Conservation (phyloP, 495 filamentous ascomycete genomes). For the Penicillium antarcticum region DNA sequence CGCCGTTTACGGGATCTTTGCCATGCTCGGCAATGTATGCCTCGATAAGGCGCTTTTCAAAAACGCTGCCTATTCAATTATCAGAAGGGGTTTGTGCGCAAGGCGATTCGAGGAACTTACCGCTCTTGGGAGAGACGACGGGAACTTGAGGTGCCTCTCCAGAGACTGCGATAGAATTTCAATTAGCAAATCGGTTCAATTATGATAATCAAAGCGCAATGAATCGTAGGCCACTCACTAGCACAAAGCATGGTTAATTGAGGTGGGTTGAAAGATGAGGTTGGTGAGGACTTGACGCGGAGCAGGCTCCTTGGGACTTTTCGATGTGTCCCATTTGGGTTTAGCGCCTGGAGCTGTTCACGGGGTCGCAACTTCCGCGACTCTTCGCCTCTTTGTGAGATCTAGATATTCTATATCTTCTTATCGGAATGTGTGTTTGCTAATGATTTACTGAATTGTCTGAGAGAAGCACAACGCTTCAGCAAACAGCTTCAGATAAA, state of each 20-base stretch:
- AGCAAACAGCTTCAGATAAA: slow-evolving; percentile 3
- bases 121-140: slow-evolving; percentile 90
- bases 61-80: slow-evolving; percentile 65
- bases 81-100: slow-evolving; percentile 23
- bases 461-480: slow-evolving; percentile 6
- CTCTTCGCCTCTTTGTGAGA: not conserved
- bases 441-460: not conserved
- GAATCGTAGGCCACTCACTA: slow-evolving; percentile 50
- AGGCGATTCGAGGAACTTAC: slow-evolving; percentile 47
- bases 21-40: slow-evolving; percentile 92
- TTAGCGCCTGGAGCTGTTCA: slow-evolving; percentile 33
- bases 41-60: slow-evolving; percentile 92
- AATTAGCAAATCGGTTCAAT: slow-evolving; percentile 15
- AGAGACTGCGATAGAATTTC: slow-evolving; percentile 62
- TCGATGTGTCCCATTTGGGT: slow-evolving; percentile 36
- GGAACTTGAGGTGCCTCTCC: slow-evolving; percentile 95
- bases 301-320: slow-evolving; percentile 42
- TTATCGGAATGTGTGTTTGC: not conserved
- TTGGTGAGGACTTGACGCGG: slow-evolving; percentile 27
- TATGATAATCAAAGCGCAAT: not conserved
- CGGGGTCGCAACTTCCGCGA: not conserved
- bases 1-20: slow-evolving; percentile 88
- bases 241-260: slow-evolving; percentile 63
- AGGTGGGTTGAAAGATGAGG: slow-evolving; percentile 27
- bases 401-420: not conserved